Percentiles rank a stretch among this genome's conserved stretches.
phyloP scores from a whole-genome alignment of 441 rosid genomes.

The Sinapis alba region DNA sequence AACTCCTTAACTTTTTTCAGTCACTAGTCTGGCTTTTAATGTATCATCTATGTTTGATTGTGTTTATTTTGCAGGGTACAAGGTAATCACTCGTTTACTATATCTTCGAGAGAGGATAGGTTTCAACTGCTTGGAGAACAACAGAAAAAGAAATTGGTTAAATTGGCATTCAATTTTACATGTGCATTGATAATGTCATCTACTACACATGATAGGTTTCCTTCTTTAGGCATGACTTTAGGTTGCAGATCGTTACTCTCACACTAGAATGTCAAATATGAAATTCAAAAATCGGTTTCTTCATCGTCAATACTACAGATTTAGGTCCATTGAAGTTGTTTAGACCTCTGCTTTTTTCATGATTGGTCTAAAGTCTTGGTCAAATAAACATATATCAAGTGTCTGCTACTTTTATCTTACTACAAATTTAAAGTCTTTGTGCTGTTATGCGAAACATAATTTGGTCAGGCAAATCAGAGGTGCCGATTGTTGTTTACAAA shows the following conservation, averaged over 20 bases:
- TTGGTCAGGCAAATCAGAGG: slow-evolving; percentile 78
- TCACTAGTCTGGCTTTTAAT: slow-evolving; percentile 12
- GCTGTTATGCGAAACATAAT: slow-evolving; percentile 11
- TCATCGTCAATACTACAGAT: slow-evolving; percentile 20
- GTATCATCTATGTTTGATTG: slow-evolving; percentile 18
- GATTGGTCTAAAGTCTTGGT: slow-evolving; percentile 1
- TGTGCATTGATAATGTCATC: slow-evolving; percentile 22
- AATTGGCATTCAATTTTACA: slow-evolving; percentile 4
- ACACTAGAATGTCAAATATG: slow-evolving; percentile 19
- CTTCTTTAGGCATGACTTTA: slow-evolving; percentile 18
- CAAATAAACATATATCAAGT: neutral
- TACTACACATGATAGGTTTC: slow-evolving; percentile 5
- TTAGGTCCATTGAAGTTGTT: neutral
- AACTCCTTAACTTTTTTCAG: neutral
- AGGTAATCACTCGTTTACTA: slow-evolving; percentile 36
- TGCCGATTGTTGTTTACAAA: slow-evolving; percentile 83
- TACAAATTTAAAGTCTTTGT: slow-evolving; percentile 1
- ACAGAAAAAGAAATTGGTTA: slow-evolving; percentile 14
- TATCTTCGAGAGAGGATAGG: slow-evolving; percentile 17
- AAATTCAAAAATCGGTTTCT: neutral
- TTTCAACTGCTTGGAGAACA: slow-evolving; percentile 22
- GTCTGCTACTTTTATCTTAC: slow-evolving; percentile 24
- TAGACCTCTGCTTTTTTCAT: neutral
- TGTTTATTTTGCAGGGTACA: slow-evolving; percentile 42
- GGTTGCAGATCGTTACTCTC: slow-evolving; percentile 19